Evolutionary conservation across 2,329 filamentous ascomycete species (phyloP), one percentile per base, ranked within the genome.

Genomic region (Cladophialophora yegresii): DNA sequence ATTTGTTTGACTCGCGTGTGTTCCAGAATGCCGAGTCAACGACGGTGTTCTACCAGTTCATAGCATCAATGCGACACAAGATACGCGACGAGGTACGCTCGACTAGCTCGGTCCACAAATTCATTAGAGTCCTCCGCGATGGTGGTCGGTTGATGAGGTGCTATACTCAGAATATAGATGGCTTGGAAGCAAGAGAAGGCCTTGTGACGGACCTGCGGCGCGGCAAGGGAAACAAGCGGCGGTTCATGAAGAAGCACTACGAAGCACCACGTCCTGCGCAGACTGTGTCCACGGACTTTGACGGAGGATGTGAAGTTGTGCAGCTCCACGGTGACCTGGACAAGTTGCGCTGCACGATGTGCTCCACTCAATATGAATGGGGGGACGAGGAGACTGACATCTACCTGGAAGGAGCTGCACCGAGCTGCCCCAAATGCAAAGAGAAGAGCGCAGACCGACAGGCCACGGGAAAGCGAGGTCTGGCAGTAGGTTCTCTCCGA

Each of bases 81-180:
- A 84, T 89, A 16, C 81, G 79, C 45, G 72, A 79, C 57, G 82
- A 84, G n/a, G 86, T 89, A 9, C 74, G 73, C 32, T 77, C 83
- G 58, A 87, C 87, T 0, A 90, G 87, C 1, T 79, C 80, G 20
- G 88, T 86, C 1, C 88, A 91, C 75, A 84, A 83, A 61, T 90
- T 91, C 72, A 87, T 91, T 69, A 83, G 84, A 50, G 84, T 86
- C 36, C 79, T 91, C 4, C 82, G 87, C 51, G 87, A 90, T 72
- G 82, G 84, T 3, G 86, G 87, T 3, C 88, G 89, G 67, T 79
- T 91, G 4, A 86, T 90, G 33, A 80, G 88, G 45, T 89, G 88
- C 71, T 91, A 91, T 71, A 91, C 88, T 0, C 88, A 91, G 70
- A 91, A 91, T 68, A 91, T 91, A 68, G 88, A 91, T 69, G 85